phyloP scores from a whole-genome alignment of 2,329 filamentous ascomycete genomes.

The Ophiostoma sp. region DNA sequence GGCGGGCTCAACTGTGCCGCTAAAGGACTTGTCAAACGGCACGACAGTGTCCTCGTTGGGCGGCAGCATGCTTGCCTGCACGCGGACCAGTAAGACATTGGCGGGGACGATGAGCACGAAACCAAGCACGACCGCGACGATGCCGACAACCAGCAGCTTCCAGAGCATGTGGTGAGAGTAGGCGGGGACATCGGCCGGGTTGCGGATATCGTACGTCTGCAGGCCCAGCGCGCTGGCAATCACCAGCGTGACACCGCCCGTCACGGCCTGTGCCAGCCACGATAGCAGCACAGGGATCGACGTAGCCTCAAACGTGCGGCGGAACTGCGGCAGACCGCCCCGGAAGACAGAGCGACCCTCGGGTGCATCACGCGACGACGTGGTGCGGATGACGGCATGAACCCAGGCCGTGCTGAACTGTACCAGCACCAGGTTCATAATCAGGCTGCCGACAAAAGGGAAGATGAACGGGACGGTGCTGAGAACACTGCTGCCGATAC shows the following conservation, averaged over 20 bases:
- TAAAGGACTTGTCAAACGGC: conserved; percentile 83
- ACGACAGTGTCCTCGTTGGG: conserved; percentile 79
- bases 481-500: conserved; percentile 43
- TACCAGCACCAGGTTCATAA: conserved; percentile 57
- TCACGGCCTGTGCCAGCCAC: conserved; percentile 53
- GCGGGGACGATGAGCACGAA: conserved; percentile 68
- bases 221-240: conserved; percentile 47
- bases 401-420: conserved; percentile 75
- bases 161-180: conserved; percentile 38
- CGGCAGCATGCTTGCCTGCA: conserved; percentile 81
- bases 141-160: conserved; percentile 45
- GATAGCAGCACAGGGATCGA: conserved; percentile 60
- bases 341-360: conserved; percentile 56
- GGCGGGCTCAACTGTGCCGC: conserved; percentile 68
- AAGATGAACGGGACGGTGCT: conserved; percentile 36
- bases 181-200: conserved; percentile 37
- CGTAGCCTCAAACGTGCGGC: conserved; percentile 61
- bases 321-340: conserved; percentile 62
- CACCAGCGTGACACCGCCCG: conserved; percentile 44
- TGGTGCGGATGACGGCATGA: conserved; percentile 69
- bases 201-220: conserved; percentile 36
- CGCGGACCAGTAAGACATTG: conserved; percentile 69
- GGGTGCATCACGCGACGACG: conserved; percentile 34
- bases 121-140: conserved; percentile 47
- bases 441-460: conserved; percentile 40